Conservation (phyloP, 176 grass and related monocot genomes). For the Lolium perenne region DNA sequence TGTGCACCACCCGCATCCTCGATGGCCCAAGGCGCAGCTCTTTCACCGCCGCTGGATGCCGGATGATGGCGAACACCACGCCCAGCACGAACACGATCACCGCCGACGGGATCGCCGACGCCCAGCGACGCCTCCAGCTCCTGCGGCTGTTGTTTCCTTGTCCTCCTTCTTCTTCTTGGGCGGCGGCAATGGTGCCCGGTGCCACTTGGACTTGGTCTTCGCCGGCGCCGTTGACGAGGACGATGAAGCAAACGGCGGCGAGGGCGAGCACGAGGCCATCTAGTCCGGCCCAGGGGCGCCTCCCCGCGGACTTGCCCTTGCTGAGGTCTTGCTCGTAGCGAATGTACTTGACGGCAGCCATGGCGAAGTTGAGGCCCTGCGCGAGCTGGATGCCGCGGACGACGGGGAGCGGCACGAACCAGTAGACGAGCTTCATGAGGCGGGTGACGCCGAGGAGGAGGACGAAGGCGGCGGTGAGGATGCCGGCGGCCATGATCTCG, state of each 20-base stretch:
- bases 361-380: constrained; percentile 86
- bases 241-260: constrained; percentile 61
- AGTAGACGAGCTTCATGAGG: constrained; percentile 74
- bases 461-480: constrained; percentile 61
- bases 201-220: constrained; percentile 25
- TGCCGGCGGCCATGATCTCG: constrained; percentile 68
- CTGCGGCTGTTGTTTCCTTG: background rate
- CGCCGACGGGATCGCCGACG: constrained; percentile 55
- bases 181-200: background rate
- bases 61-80: constrained; percentile 64
- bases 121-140: constrained; percentile 31
- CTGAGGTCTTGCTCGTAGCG: constrained; percentile 72
- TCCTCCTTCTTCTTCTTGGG: background rate
- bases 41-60: constrained; percentile 60
- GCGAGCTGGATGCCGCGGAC: constrained; percentile 92
- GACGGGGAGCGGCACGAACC: constrained; percentile 82
- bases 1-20: constrained; percentile 56
- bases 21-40: constrained; percentile 69
- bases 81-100: constrained; percentile 79
- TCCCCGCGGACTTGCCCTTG: constrained; percentile 48
- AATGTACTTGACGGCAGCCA: constrained; percentile 84
- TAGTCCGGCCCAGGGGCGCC: constrained; percentile 63
- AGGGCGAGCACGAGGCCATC: constrained; percentile 78
- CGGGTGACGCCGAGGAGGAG: constrained; percentile 76
- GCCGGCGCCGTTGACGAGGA: constrained; percentile 78